These are phyloP conservation scores for Apiospora aurea DNA, from an alignment of 2,329 filamentous ascomycete species.

Conservation along the genomic window DNA sequence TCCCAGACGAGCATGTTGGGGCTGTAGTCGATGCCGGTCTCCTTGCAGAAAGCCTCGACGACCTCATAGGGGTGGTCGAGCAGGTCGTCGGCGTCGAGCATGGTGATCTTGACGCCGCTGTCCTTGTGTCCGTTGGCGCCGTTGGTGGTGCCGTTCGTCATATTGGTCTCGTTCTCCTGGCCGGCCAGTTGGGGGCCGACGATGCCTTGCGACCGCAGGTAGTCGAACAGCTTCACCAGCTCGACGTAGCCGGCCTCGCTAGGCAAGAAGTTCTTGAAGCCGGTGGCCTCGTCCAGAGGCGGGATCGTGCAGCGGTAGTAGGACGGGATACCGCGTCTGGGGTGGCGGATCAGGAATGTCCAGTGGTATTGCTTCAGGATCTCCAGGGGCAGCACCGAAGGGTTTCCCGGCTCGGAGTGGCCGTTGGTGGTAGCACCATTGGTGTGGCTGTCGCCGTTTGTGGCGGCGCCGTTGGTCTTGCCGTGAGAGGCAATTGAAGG, in stretches of 20 bases:
- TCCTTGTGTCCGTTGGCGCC: conserved; percentile 65
- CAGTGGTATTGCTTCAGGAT: conserved; percentile 86
- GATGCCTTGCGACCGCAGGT: conserved; percentile 71
- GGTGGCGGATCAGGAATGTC: conserved; percentile 95
- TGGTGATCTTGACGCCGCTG: conserved; percentile 71
- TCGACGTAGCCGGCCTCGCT: conserved; percentile 91
- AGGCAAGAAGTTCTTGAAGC: conserved; percentile 86
- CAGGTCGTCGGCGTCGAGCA: conserved; percentile 93
- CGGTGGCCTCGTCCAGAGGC: conserved; percentile 81
- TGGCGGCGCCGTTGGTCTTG: conserved; percentile 51
- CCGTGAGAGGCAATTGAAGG: conserved; percentile 66
- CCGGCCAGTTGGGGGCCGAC: conserved; percentile 73
- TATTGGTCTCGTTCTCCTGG: conserved; percentile 34
- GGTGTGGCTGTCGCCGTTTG: conserved; percentile 35
- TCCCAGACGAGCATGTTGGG: conserved; percentile 87
- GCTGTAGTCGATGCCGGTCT: conserved; percentile 78
- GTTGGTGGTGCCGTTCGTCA: conserved; percentile 53
- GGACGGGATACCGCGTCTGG: conserved; percentile 88
- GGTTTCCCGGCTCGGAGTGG: conserved; percentile 71
- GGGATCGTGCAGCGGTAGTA: conserved; percentile 95
- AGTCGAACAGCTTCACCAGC: conserved; percentile 87
- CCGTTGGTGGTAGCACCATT: conserved; percentile 58
- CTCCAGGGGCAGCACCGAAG: conserved; percentile 80
- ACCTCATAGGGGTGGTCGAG: conserved; percentile 82
- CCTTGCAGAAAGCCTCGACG: conserved; percentile 81